Evolutionary conservation across 2,329 filamentous ascomycete species (phyloP).

Genomic region (Ophiostoma sp.): DNA sequence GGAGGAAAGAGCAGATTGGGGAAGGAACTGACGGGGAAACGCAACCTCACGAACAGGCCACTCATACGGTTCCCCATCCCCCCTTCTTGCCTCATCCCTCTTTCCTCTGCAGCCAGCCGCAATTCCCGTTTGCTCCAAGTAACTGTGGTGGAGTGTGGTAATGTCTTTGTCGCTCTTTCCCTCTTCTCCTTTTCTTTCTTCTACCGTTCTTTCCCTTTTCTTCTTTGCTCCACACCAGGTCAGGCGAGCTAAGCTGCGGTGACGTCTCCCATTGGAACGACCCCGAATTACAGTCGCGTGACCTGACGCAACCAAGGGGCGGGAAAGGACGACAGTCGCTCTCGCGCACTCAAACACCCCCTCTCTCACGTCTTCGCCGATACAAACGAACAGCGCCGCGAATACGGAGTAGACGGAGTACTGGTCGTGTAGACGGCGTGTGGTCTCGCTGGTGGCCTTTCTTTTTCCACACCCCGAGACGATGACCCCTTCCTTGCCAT

Average conservation of each 20-base stretch:
- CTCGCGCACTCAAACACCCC: background rate
- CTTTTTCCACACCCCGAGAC: background rate
- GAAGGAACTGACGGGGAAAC: slow-evolving; percentile 11
- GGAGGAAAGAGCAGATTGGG: background rate
- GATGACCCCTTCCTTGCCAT: background rate
- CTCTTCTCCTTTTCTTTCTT: background rate
- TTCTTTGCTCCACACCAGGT: slow-evolving; percentile 10
- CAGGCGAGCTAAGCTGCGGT: slow-evolving; percentile 20
- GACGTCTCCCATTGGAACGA: slow-evolving; percentile 19
- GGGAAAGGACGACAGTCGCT: background rate
- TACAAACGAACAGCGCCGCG: background rate
- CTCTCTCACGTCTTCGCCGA: background rate
- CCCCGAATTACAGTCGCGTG: slow-evolving; percentile 21
- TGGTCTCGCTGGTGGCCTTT: background rate
- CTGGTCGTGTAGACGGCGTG: background rate
- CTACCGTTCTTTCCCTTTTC: slow-evolving; percentile 10
- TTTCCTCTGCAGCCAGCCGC: slow-evolving; percentile 2
- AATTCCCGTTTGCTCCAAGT: slow-evolving; percentile 6
- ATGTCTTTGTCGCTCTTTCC: background rate
- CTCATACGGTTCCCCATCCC: background rate
- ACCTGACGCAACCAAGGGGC: slow-evolving; percentile 20
- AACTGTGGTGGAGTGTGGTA: background rate
- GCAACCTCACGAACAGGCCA: slow-evolving; percentile 15
- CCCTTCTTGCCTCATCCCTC: background rate
- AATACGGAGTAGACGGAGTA: background rate